Conservation (phyloP, 2,329 filamentous ascomycete species). For the Aspergillus fumigatiaffinis region DNA sequence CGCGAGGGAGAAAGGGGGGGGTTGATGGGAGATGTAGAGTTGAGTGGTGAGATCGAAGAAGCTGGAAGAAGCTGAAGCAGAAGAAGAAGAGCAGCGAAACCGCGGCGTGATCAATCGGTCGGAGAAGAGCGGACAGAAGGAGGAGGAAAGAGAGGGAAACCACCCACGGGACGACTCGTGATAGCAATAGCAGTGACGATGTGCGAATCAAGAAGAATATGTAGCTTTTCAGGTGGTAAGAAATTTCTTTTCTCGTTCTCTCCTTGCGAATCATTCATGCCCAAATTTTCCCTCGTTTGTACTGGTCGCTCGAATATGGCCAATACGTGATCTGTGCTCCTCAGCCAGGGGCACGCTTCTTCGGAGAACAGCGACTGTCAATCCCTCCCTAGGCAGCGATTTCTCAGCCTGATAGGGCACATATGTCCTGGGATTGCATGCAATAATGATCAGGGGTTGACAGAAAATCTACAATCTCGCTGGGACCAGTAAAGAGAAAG, state of each 20-base stretch:
- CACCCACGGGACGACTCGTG: slow-evolving; percentile 1
- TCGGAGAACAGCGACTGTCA: neutral
- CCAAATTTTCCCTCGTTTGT: neutral
- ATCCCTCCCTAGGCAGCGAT: neutral
- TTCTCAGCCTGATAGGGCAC: neutral
- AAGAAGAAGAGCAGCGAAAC: neutral
- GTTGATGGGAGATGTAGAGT: slow-evolving; percentile 2
- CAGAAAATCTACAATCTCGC: neutral
- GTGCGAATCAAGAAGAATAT: neutral
- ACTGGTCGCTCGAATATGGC: neutral
- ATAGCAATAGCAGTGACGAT: neutral
- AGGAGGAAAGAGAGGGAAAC: slow-evolving; percentile 14
- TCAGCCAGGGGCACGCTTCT: neutral
- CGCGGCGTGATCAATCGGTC: neutral
- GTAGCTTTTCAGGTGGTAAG: neutral
- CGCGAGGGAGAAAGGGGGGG: slow-evolving; percentile 2
- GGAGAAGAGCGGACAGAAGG: slow-evolving; percentile 1
- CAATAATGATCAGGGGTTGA: slow-evolving; percentile 2
- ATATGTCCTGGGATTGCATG: slow-evolving; percentile 5
- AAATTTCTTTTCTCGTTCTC: neutral
- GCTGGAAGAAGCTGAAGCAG: neutral
- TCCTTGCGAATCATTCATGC: neutral
- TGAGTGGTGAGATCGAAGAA: slow-evolving; percentile 11
- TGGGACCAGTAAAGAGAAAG: neutral
- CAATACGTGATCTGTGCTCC: neutral